Evolutionary conservation across 2,329 filamentous ascomycete species (phyloP).

Genomic region (Alternaria consortialis): DNA sequence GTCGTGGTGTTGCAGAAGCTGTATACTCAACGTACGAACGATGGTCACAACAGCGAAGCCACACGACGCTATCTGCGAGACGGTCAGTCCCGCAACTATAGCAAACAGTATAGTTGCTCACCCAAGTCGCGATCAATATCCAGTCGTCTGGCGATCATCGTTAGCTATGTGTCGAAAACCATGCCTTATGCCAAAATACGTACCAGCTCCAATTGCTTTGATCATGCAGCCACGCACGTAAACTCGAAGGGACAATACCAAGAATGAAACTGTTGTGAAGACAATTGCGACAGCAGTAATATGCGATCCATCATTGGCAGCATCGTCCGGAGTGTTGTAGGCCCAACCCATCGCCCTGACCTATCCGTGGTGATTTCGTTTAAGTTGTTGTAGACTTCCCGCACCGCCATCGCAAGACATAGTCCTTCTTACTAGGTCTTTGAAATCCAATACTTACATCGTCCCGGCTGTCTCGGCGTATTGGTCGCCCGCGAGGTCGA

Average conservation of each 20-base stretch:
- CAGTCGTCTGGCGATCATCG: constrained; percentile 18
- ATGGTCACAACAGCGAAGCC: constrained; percentile 24
- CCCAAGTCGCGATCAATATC: constrained; percentile 21
- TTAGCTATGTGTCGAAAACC: not conserved
- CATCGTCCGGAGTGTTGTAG: constrained; percentile 17
- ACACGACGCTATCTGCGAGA: constrained; percentile 16
- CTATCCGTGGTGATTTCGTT: not conserved
- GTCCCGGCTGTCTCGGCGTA: not conserved
- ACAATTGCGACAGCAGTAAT: constrained; percentile 15
- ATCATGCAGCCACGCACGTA: constrained; percentile 24
- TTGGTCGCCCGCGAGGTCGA: not conserved
- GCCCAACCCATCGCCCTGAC: constrained; percentile 21
- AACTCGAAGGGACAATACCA: constrained; percentile 16
- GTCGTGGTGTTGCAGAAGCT: not conserved
- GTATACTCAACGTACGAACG: constrained; percentile 14
- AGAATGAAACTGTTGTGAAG: constrained; percentile 15
- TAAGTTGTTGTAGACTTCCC: not conserved
- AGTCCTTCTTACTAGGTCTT: not conserved
- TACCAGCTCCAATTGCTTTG: constrained; percentile 24
- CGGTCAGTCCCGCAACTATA: not conserved
- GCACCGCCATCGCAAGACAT: not conserved
- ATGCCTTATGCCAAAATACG: not conserved
- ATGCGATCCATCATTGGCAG: constrained; percentile 13
- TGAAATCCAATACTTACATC: not conserved
- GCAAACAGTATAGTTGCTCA: not conserved